These are phyloP conservation scores for Starmera caribaea DNA, from an alignment of 805 yeast species.

Conservation along the genomic window DNA sequence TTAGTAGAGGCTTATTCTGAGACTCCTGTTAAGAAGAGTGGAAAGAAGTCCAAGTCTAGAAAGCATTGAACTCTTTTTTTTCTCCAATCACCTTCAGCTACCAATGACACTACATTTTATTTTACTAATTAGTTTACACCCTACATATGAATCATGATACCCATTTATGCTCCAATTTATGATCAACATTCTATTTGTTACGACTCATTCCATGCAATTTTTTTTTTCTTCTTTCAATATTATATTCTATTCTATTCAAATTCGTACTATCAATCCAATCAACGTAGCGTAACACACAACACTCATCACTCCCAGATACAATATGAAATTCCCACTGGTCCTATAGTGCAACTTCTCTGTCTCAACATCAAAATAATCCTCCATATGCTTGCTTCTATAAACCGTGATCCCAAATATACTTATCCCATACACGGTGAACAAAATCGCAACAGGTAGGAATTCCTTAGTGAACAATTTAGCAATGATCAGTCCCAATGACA, in stretches of 20 bases:
- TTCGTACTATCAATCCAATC: conserved; percentile 37
- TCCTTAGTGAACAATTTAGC: conserved; percentile 55
- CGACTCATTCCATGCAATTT: too few species aligned
- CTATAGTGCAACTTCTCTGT: conserved; percentile 33
- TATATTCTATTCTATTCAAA: too few species aligned
- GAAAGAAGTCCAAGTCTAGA: too few species aligned
- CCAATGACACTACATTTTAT: too few species aligned
- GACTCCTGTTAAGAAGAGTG: too few species aligned
- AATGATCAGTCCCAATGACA: conserved; percentile 49
- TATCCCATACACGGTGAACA: conserved; percentile 53
- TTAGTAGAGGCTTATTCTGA: neutral
- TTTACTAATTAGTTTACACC: too few species aligned
- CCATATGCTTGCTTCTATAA: conserved; percentile 21
- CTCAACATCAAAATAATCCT: conserved; percentile 27
- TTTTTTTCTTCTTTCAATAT: too few species aligned
- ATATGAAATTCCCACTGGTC: conserved; percentile 54
- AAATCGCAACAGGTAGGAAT: conserved; percentile 57
- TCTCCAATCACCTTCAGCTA: too few species aligned
- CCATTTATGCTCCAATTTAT: too few species aligned
- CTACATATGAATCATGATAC: too few species aligned
- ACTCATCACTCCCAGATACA: conserved; percentile 42
- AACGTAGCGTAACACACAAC: conserved; percentile 39
- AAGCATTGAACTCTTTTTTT: too few species aligned
- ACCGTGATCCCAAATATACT: conserved; percentile 31
- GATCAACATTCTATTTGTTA: too few species aligned